Conservation (phyloP, 2,329 filamentous ascomycete genomes). For the Xylaria sp. region DNA sequence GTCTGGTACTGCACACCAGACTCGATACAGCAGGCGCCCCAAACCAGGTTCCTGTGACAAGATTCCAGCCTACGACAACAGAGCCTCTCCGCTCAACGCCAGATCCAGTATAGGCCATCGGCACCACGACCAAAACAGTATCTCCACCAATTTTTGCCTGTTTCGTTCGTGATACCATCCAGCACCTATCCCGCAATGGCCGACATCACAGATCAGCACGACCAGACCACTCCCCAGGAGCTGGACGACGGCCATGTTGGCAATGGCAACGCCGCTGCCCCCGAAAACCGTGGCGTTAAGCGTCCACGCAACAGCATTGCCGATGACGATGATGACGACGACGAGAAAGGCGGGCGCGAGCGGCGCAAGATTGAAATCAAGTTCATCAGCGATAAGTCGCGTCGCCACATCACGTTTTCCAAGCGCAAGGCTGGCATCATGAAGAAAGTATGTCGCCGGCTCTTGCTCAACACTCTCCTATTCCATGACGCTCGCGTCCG, state of each 20-base stretch:
- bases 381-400: conserved; percentile 99
- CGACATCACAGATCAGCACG: conserved; percentile 82
- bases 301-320: conserved; percentile 82
- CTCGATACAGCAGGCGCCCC: conserved; percentile 60
- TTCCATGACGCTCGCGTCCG: conserved; percentile 38
- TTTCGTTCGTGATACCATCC: conserved; percentile 62
- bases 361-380: conserved; percentile 99
- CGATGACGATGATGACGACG: conserved; percentile 97
- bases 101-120: conserved; percentile 75
- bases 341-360: conserved; percentile 97
- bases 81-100: conserved; percentile 65
- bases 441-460: conserved; percentile 85
- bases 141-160: conserved; percentile 68
- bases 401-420: conserved; percentile 98
- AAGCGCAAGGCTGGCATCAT: conserved; percentile 99
- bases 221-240: conserved; percentile 78
- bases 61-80: conserved; percentile 57
- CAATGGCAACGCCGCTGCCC: conserved; percentile 74
- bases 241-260: conserved; percentile 79
- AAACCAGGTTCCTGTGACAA: conserved; percentile 67
- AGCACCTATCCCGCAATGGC: conserved; percentile 65
- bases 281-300: conserved; percentile 86
- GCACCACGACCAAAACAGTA: conserved; percentile 73
- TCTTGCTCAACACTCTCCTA: conserved; percentile 9
- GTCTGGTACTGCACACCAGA: conserved; percentile 54